Evolutionary conservation across 2,329 filamentous ascomycete genomes (phyloP).

Genomic region (Sporothrix luriei): DNA sequence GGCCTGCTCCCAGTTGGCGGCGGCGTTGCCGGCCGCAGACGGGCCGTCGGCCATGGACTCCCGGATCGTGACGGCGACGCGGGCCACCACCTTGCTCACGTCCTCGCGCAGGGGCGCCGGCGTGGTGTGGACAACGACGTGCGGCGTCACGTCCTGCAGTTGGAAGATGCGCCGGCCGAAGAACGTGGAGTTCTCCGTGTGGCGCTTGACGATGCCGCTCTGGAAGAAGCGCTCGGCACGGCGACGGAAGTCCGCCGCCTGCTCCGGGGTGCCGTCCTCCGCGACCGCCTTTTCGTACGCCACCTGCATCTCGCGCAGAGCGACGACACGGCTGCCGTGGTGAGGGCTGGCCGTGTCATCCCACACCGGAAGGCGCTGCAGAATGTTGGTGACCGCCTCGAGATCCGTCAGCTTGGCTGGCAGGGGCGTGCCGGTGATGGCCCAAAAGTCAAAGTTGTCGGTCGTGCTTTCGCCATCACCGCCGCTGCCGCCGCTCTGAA

Average conservation of each 20-base stretch:
- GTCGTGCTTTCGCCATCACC: neutral
- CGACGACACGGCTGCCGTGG: slow-evolving; percentile 29
- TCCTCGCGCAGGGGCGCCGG: slow-evolving; percentile 42
- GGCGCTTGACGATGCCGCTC: slow-evolving; percentile 35
- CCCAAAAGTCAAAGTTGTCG: slow-evolving; percentile 37
- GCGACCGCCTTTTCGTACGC: slow-evolving; percentile 35
- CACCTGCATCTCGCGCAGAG: slow-evolving; percentile 33
- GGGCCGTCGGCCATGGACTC: slow-evolving; percentile 15
- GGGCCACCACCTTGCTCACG: slow-evolving; percentile 43
- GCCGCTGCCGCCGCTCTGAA: slow-evolving; percentile 7
- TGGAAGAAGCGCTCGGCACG: slow-evolving; percentile 34
- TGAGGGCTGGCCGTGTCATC: slow-evolving; percentile 31
- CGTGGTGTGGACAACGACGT: slow-evolving; percentile 34
- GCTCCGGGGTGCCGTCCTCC: slow-evolving; percentile 33
- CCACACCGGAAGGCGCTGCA: slow-evolving; percentile 36
- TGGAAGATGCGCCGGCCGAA: slow-evolving; percentile 36
- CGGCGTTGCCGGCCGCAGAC: neutral
- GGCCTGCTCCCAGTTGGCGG: slow-evolving; percentile 35
- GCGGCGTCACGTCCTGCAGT: slow-evolving; percentile 34
- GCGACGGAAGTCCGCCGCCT: slow-evolving; percentile 32
- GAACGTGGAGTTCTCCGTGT: slow-evolving; percentile 36
- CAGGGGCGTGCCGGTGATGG: slow-evolving; percentile 37
- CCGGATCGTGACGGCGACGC: slow-evolving; percentile 34
- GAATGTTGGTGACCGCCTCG: slow-evolving; percentile 30
- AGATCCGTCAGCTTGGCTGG: slow-evolving; percentile 36